These are phyloP conservation scores for Claviceps quebecensis DNA, from an alignment of 2,329 filamentous ascomycete genomes.

Conservation along the genomic window DNA sequence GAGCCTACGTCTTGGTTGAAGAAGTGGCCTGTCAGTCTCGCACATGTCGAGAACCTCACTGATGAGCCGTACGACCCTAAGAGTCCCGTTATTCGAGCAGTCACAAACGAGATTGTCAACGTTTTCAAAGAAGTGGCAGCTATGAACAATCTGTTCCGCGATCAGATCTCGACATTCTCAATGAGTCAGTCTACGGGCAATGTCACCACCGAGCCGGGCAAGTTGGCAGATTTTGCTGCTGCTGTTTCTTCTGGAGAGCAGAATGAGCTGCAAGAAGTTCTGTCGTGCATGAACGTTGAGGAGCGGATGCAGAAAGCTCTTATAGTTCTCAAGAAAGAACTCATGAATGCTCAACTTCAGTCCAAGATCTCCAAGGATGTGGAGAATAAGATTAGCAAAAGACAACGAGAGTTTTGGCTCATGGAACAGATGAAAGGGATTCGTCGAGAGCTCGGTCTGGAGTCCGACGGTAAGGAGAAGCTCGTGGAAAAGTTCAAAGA, in stretches of 20 bases:
- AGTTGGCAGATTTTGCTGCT: slow-evolving; percentile 91
- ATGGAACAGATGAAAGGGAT: slow-evolving; percentile 99
- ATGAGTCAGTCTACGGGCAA: slow-evolving; percentile 93
- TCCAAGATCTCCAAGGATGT: slow-evolving; percentile 98
- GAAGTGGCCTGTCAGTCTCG: slow-evolving; percentile 83
- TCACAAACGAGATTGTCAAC: slow-evolving; percentile 96
- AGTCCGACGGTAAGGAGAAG: slow-evolving; percentile 97
- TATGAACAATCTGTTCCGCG: slow-evolving; percentile 87
- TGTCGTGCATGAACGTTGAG: slow-evolving; percentile 81
- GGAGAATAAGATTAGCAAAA: slow-evolving; percentile 91
- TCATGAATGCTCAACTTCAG: slow-evolving; percentile 94
- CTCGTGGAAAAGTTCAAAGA: slow-evolving; percentile 95
- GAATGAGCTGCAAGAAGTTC: slow-evolving; percentile 79
- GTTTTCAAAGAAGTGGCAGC: slow-evolving; percentile 95
- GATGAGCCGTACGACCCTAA: slow-evolving; percentile 87
- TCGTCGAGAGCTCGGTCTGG: slow-evolving; percentile 83
- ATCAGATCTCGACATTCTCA: slow-evolving; percentile 94
- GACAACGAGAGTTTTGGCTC: slow-evolving; percentile 93
- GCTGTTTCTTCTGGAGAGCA: slow-evolving; percentile 92
- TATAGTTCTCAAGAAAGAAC: slow-evolving; percentile 88
- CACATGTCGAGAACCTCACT: slow-evolving; percentile 83
- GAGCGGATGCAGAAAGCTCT: slow-evolving; percentile 84
- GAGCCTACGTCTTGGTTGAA: slow-evolving; percentile 84
- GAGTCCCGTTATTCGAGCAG: slow-evolving; percentile 73
- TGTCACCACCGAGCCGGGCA: slow-evolving; percentile 85